phyloP scores from a whole-genome alignment of 1,139 yeast genomes.

The Yamadazyma triangularis region DNA sequence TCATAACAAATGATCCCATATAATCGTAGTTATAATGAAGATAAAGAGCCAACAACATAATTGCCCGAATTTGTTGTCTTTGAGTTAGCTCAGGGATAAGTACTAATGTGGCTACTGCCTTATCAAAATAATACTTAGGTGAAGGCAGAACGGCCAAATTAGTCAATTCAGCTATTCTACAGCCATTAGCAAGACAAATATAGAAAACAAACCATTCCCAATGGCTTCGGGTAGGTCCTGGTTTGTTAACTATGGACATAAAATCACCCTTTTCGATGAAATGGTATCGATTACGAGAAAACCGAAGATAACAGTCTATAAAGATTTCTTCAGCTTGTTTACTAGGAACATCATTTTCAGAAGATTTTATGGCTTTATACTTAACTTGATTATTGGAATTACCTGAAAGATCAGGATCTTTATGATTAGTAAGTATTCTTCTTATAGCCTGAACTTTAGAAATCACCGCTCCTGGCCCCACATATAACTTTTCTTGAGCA shows the following conservation, averaged over 20 bases:
- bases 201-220: constrained; percentile 10
- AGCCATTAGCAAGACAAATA: constrained; percentile 11
- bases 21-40: constrained; percentile 10
- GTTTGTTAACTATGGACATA: constrained; percentile 4
- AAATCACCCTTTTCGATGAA: constrained; percentile 10
- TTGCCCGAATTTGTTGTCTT: constrained; percentile 10
- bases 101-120: constrained; percentile 6
- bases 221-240: constrained; percentile 3
- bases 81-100: constrained; percentile 4
- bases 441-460: constrained; percentile 14
- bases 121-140: constrained; percentile 10
- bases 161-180: constrained; percentile 10
- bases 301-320: constrained; percentile 8
- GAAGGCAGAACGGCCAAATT: constrained; percentile 6
- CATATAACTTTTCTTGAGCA: constrained; percentile 4
- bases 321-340: constrained; percentile 8
- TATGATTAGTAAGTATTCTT: constrained; percentile 10
- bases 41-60: constrained; percentile 11
- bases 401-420: constrained; percentile 4
- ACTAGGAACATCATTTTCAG: constrained; percentile 5
- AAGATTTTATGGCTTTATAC: too few species aligned
- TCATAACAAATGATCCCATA: constrained; percentile 9
- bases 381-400: constrained; percentile 4
- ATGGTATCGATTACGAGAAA: constrained; percentile 10
- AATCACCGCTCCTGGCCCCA: constrained; percentile 11